phyloP scores from a whole-genome alignment of 495 filamentous ascomycete genomes.

The Trichoderma asperelloides region DNA sequence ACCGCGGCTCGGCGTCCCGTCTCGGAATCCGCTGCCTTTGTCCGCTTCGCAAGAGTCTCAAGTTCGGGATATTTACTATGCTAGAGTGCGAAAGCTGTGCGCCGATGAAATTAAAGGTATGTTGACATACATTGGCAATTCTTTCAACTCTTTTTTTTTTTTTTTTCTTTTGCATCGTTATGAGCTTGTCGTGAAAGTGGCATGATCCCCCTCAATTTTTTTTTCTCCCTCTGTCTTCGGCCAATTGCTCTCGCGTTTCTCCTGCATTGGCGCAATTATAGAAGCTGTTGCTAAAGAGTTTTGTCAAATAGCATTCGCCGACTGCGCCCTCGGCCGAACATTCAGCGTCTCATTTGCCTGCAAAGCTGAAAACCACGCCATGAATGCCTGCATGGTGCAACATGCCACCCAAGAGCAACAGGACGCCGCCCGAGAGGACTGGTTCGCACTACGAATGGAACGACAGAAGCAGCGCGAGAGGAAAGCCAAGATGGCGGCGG shows the following conservation, averaged over 20 bases:
- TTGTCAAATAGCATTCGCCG: constrained; percentile 57
- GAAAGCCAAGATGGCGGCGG: constrained; percentile 44
- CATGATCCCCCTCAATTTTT: constrained; percentile 1
- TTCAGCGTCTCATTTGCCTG: constrained; percentile 79
- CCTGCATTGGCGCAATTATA: not conserved
- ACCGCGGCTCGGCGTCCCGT: constrained; percentile 43
- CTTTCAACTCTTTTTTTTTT: not conserved
- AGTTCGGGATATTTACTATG: constrained; percentile 84
- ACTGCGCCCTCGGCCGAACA: constrained; percentile 79
- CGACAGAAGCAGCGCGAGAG: constrained; percentile 53
- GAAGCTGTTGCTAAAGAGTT: not conserved
- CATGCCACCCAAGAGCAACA: constrained; percentile 78
- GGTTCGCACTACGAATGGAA: constrained; percentile 69
- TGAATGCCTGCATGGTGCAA: constrained; percentile 88
- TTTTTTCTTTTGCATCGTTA: not conserved
- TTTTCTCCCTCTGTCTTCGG: not conserved
- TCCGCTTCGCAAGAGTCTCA: constrained; percentile 85
- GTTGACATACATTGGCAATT: constrained; percentile 13
- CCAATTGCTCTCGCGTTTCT: not conserved
- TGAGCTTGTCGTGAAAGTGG: not conserved
- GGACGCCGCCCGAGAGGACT: constrained; percentile 85
- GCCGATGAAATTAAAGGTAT: constrained; percentile 79
- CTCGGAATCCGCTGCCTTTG: constrained; percentile 81
- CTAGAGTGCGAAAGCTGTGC: constrained; percentile 70
- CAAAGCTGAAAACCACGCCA: constrained; percentile 62